Conservation (phyloP, 345 rosid genomes). For the Diplotaxis tenuifolia region DNA sequence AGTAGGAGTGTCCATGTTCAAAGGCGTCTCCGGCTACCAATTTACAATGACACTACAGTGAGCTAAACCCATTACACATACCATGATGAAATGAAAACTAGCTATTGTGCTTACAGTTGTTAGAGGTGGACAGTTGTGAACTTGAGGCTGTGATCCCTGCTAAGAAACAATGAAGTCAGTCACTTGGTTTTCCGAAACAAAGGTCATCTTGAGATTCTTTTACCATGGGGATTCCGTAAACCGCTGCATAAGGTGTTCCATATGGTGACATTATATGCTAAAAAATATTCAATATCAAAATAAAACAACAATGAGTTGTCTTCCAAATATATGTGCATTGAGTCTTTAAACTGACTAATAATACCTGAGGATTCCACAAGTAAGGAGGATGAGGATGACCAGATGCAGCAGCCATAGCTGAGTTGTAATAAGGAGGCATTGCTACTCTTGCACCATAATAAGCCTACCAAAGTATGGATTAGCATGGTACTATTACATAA, state of each 20-base stretch:
- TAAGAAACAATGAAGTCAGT: neutral
- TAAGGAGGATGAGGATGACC: constrained; percentile 76
- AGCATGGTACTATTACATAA: constrained; percentile 9
- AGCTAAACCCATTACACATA: neutral
- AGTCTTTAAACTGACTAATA: constrained; percentile 25
- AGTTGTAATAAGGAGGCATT: constrained; percentile 71
- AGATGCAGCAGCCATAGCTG: constrained; percentile 65
- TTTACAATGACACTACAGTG: neutral
- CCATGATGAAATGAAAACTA: neutral
- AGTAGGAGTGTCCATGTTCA: constrained; percentile 51
- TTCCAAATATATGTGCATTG: neutral
- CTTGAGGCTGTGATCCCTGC: constrained; percentile 52
- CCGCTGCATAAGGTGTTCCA: constrained; percentile 73
- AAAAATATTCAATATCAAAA: constrained; percentile 21
- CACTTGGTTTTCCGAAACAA: neutral
- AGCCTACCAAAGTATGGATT: constrained; percentile 50
- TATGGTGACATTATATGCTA: constrained; percentile 92
- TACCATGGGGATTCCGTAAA: constrained; percentile 75
- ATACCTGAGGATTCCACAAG: constrained; percentile 87
- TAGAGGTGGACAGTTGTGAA: constrained; percentile 26
- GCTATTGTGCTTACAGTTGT: constrained; percentile 48
- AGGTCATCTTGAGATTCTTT: neutral
- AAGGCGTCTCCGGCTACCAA: constrained; percentile 44
- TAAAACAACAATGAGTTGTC: neutral
- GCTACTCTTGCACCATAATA: constrained; percentile 82